Conservation (phyloP, 768 basidiomycete genomes). For the Melanogaster broomeanus region DNA sequence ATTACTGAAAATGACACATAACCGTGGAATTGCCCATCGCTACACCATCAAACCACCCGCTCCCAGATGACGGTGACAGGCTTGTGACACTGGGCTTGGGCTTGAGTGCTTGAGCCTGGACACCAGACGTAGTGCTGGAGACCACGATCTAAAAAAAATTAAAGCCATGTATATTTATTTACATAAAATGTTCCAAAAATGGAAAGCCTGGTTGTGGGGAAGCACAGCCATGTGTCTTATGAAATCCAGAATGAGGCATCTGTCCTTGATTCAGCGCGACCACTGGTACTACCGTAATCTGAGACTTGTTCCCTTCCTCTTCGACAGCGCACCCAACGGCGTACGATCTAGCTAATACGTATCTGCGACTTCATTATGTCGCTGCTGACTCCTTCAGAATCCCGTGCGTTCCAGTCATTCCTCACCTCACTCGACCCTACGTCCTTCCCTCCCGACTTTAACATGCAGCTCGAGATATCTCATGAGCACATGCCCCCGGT, state of each 20-base stretch:
- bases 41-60: no score
- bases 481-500: constrained; percentile 51
- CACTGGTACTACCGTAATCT: constrained; percentile 6
- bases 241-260: constrained; percentile 14
- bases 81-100: no score
- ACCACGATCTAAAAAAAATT: neutral
- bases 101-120: no score
- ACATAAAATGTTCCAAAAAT: constrained; percentile 17
- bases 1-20: no score
- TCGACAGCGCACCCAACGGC: neutral
- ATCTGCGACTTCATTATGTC: constrained; percentile 41
- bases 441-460: constrained; percentile 49
- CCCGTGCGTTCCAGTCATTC: constrained; percentile 68
- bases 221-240: constrained; percentile 30
- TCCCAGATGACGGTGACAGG: no score
- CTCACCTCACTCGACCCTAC: constrained; percentile 55
- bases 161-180: constrained; percentile 23
- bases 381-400: constrained; percentile 66
- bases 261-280: constrained; percentile 14
- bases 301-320: neutral
- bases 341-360: neutral
- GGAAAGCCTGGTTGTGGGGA: constrained; percentile 26
- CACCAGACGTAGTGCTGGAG: no score
- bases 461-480: constrained; percentile 34
- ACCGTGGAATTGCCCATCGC: no score